These are phyloP conservation scores for Beauveria asiatica DNA, from an alignment of 2,329 filamentous ascomycete genomes.

Conservation along the genomic window DNA sequence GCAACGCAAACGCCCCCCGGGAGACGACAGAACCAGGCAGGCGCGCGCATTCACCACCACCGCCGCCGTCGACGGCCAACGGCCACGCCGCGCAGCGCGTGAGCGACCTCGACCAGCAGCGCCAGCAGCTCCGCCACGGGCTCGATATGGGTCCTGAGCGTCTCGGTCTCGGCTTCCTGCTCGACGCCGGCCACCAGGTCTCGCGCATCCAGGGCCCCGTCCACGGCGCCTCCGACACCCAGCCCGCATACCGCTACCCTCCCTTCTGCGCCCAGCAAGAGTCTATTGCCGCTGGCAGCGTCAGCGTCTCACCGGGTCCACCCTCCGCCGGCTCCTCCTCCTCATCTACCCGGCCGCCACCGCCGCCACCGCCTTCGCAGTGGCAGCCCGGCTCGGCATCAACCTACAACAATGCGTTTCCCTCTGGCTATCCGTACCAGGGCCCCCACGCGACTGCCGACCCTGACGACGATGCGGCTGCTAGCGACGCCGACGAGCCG, in stretches of 20 bases:
- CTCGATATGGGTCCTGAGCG: slow-evolving; percentile 57
- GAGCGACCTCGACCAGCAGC: slow-evolving; percentile 34
- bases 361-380: neutral
- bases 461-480: neutral
- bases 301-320: neutral
- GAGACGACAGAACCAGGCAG: slow-evolving; percentile 14
- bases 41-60: neutral
- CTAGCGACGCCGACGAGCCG: slow-evolving; percentile 5
- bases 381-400: neutral
- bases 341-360: neutral
- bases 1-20: slow-evolving; percentile 2
- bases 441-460: neutral
- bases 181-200: slow-evolving; percentile 51
- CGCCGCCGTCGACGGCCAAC: neutral
- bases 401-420: neutral
- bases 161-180: slow-evolving; percentile 64
- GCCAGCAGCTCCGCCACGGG: slow-evolving; percentile 42
- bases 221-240: slow-evolving; percentile 37
- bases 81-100: neutral
- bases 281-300: neutral
- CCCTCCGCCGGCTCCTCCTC: neutral
- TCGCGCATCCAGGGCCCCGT: slow-evolving; percentile 41
- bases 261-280: neutral
- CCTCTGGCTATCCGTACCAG: neutral
- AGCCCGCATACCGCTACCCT: slow-evolving; percentile 6